Evolutionary conservation across 2,329 filamentous ascomycete species (phyloP), one percentile per base, ranked within the genome.

Genomic region (Aspergillus terreus): DNA sequence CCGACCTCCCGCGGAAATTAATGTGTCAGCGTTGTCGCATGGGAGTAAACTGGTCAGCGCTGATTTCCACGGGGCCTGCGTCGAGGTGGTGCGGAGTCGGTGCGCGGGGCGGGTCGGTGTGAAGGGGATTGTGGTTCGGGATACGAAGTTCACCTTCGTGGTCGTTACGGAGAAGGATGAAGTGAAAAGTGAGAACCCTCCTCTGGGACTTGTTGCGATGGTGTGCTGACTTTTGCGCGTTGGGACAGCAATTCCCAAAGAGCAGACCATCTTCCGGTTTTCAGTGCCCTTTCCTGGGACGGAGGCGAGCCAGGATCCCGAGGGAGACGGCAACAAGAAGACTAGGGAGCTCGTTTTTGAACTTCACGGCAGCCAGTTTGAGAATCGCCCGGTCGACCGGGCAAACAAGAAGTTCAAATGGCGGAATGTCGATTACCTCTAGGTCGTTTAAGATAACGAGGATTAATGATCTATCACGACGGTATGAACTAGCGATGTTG

Each of bases 401-500:
- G 90, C 91, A 45, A 95, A 88, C 63, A 90, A 84, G 74, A 97
- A 96, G 74, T 95, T 95, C 73, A 96, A 94, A 73, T 79, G 83
- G 66, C 91, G 92, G 67, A 90, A 89, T 63, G 77, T 91, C 56
- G 80, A 84, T 45, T 84, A 88, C 58, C 70, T 95, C 12, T 95
- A 76, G 87, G n/a, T n/a, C 15, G 35, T 30, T 30, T 30, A 11
- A 9, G 6, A 30, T 9, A 6, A 30, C 27, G 7, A 30, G 27
- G 1, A 30, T 30, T 30, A 9, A 30, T 30, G 27, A 30, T 30
- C 51, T 23, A 23, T 51, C 4, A 3, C 6, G 17, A 12, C n/a
- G 7, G 10, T 30, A 30, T 11, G 10, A 9, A 9, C 10, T 30
- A 30, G 27, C 27, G 27, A 11, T 5, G 7, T 11, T 30, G 27